phyloP scores from a whole-genome alignment of 495 filamentous ascomycete genomes.

The Mytilinidion resinicola region DNA sequence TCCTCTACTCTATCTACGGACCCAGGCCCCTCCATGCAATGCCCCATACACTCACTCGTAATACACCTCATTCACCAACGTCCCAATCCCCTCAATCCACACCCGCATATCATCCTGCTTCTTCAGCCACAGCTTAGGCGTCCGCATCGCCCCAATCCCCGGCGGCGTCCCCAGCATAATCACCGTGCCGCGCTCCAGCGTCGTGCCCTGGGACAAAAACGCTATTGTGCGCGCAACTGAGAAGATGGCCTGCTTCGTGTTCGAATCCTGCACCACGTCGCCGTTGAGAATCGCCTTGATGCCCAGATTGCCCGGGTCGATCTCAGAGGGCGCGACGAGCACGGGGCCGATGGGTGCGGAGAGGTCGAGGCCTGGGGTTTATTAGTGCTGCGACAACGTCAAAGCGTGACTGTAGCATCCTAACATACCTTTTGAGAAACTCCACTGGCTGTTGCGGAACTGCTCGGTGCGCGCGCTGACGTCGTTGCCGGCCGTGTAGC shows the following conservation, averaged over 20 bases:
- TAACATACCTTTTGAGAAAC: not conserved
- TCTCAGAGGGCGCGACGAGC: not conserved
- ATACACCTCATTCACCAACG: not conserved
- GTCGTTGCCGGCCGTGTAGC: slow-evolving; percentile 42
- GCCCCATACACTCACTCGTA: not conserved
- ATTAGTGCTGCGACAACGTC: not conserved
- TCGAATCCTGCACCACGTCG: slow-evolving; percentile 44
- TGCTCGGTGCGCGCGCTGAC: slow-evolving; percentile 39
- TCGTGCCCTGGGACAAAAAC: slow-evolving; percentile 3
- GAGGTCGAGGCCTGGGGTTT: not conserved
- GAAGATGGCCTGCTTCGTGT: slow-evolving; percentile 47
- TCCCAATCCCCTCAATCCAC: slow-evolving; percentile 1
- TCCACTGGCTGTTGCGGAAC: slow-evolving; percentile 37
- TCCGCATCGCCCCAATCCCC: not conserved
- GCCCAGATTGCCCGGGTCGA: slow-evolving; percentile 34
- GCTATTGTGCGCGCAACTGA: slow-evolving; percentile 24
- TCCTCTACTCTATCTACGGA: no score
- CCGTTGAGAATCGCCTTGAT: slow-evolving; percentile 44
- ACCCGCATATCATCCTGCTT: not conserved
- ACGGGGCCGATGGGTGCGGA: not conserved
- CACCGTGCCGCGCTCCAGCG: not conserved
- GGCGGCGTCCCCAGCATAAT: not conserved
- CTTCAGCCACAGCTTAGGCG: not conserved
- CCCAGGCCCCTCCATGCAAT: no score
- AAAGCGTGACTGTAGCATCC: no score